Evolutionary conservation across 1,139 yeast genomes (phyloP), one percentile per base, ranked within the genome.

Genomic region (Hemisphaericaspora subhashii): DNA sequence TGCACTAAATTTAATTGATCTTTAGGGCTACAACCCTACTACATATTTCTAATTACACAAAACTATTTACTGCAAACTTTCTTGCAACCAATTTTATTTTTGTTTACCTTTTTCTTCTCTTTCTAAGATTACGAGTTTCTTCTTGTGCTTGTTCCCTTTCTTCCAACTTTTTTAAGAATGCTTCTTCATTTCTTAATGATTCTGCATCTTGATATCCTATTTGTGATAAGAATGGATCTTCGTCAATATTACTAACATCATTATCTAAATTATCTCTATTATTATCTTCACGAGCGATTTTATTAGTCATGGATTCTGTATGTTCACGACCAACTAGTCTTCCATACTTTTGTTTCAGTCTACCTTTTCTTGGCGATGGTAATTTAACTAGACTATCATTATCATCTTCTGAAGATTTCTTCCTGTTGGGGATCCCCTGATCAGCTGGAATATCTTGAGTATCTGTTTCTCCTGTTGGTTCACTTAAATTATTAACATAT

Each of bases 361-460:
- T 55, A 3, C 59, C 50, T 41, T 66, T 66, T 17, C 71, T 54
- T 3, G 76, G 77, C 3, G 76, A 70, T 4, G 74, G 74, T 13
- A 70, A 53, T 28, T 56, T 56, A 14, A 64, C 42, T 26, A 37
- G 22, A 16, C 26, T 35, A 16, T 38, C 23, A 8, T 17, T 35
- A 22, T 35, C 44, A 11, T 29, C 32, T n/a, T 29, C 32, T 4
- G 23, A n/a, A 13, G 12, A 7, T 29, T 29, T 17, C 22, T 13
- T 11, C 11, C 11, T 17, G 23, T 10, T n/a, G 23, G 23, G 10
- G 6, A 4, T 29, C 18, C 35, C 41, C 15, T 32, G 32, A 21
- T 23, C 22, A 25, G 25, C 31, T 27, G 12, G 24, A 20, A 35
- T 25, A 7, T 24, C 35, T n/a, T 28, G n/a, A n/a, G n/a, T 41